Conservation (phyloP, 2,329 filamentous ascomycete genomes). For the Moelleriella libera region DNA sequence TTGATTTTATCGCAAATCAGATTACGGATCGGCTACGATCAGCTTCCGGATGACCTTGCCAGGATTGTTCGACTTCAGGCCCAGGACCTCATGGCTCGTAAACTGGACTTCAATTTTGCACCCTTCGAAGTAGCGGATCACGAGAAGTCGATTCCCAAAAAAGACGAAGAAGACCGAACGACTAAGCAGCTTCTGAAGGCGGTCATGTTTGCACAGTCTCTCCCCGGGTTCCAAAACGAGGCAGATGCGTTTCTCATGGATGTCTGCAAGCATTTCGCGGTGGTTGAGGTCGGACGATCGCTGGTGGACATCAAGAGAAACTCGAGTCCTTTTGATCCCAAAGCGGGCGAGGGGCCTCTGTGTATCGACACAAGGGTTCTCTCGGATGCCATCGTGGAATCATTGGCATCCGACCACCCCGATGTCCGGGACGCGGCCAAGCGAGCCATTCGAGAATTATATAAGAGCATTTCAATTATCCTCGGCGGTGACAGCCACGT, state of each 20-base stretch:
- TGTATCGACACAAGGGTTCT: conserved; percentile 77
- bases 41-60: conserved; percentile 77
- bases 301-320: conserved; percentile 67
- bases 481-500: conserved; percentile 63
- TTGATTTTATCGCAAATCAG: conserved; percentile 83
- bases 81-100: conserved; percentile 65
- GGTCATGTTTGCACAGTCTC: conserved; percentile 68
- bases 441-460: conserved; percentile 61
- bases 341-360: conserved; percentile 73
- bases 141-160: conserved; percentile 74
- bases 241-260: conserved; percentile 65
- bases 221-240: conserved; percentile 66
- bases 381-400: conserved; percentile 81
- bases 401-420: conserved; percentile 69
- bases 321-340: conserved; percentile 68
- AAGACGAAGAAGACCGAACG: conserved; percentile 66
- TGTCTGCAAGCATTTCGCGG: conserved; percentile 76
- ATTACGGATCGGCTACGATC: conserved; percentile 76
- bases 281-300: conserved; percentile 80
- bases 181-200: conserved; percentile 83
- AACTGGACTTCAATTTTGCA: conserved; percentile 55
- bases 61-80: conserved; percentile 76
- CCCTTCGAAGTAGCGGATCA: conserved; percentile 64
- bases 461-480: conserved; percentile 61
- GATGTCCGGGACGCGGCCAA: conserved; percentile 74